Base-by-base conservation (phyloP, 2,329 filamentous ascomycete species). In the Pseudovirgaria hyperparasitica region DNA sequence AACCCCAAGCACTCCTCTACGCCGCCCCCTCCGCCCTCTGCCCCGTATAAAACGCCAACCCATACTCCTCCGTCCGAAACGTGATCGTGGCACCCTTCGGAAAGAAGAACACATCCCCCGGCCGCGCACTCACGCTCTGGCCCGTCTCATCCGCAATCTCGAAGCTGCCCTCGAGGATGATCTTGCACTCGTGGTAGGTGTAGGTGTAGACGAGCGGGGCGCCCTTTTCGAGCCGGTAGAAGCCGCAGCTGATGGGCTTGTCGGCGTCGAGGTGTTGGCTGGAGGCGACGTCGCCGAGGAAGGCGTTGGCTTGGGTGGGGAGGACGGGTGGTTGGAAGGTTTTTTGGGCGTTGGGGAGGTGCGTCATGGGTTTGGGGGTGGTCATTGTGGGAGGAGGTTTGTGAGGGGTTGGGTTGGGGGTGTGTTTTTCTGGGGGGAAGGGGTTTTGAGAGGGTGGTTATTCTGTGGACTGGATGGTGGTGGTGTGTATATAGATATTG, bases 101-200 rank as follows among this genome's bases (percentile, higher is more conserved):
- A 43, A 79, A 79, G 48, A 71, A 73, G 39, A 81, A 76, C 25
- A 77, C 70, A 48, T 80, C 76, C 0, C 76, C 76, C 6, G 66
- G 60, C 17, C 55, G 60, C 6, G 70, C 75, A 27, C 64, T 62
- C 14, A 74, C 70, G 37, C 63, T 66, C 39, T 67, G 60, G 19
- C 73, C 75, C 2, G 69, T 69, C 46, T 67, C 67, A 37, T 79
- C 75, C 16, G 58, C 60, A 41, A 80, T 76, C 34, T 71, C 66
- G 43, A 73, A 77, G 38, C 68, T 62, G 9, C 75, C 76, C 40
- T 79, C 74, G 7, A 80, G 53, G 36, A 81, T 74, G 45, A 80
- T 76, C 59, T 80, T 80, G 69, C 77, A 76, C 58, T 80, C 76
- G 43, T 80, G 67, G 52, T 79, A 80, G 21, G 62, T 71, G 53